A percentile compares a stretch with the other conserved stretches of the same genome.
These are phyloP conservation scores for Umbellularia californica DNA, from an alignment of 164 flowering plant species.

Conservation along the genomic window DNA sequence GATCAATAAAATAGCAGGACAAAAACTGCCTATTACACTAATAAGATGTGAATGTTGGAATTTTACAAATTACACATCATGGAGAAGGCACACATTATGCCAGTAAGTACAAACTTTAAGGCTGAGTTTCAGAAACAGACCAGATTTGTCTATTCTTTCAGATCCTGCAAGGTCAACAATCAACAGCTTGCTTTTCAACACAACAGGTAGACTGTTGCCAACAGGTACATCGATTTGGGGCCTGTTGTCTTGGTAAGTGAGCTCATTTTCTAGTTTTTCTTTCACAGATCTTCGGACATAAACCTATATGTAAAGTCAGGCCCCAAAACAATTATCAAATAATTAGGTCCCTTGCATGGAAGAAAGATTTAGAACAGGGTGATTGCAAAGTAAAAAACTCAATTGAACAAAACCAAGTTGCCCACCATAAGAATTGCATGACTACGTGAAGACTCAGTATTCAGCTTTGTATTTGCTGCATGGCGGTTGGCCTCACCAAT, in stretches of 20 bases:
- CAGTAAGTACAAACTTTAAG: neutral
- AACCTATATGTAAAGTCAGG: constrained; percentile 38
- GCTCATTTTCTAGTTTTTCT: constrained; percentile 30
- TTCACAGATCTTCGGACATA: constrained; percentile 41
- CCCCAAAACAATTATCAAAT: neutral
- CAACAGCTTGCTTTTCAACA: constrained; percentile 77
- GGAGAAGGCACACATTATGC: too few species aligned
- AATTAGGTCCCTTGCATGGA: neutral
- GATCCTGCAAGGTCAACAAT: constrained; percentile 97
- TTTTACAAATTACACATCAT: too few species aligned
- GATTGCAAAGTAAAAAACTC: neutral
- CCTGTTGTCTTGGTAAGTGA: constrained; percentile 20
- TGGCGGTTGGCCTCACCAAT: constrained; percentile 81
- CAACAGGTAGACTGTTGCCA: constrained; percentile 32
- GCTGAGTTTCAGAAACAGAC: constrained; percentile 28
- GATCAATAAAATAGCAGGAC: too few species aligned
- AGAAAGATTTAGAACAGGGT: neutral
- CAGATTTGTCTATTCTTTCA: constrained; percentile 87
- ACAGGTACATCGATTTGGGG: constrained; percentile 13
- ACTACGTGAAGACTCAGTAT: constrained; percentile 91
- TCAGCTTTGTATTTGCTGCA: constrained; percentile 86
- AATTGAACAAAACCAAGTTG: neutral
- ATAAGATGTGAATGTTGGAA: too few species aligned
- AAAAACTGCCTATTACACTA: too few species aligned
- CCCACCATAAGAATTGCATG: constrained; percentile 96